These are phyloP conservation scores for Limnanthes douglasii DNA, from an alignment of 345 rosid species.

Conservation along the genomic window DNA sequence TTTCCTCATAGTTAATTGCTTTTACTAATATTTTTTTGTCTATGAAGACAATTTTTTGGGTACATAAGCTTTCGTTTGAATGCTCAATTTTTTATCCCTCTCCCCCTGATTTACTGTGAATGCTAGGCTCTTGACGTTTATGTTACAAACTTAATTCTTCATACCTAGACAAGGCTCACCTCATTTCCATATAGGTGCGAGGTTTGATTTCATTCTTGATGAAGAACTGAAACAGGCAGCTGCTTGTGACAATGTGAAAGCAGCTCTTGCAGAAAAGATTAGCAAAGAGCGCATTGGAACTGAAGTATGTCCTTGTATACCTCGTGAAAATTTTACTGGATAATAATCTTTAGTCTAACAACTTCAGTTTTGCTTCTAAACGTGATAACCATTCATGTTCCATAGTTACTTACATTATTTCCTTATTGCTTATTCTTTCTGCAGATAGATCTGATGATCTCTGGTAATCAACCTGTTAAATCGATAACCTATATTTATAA, in stretches of 20 bases:
- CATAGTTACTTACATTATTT: slow-evolving; percentile 7
- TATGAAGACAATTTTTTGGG: too few relatives aligned
- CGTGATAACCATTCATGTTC: background rate
- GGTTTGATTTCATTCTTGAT: slow-evolving; percentile 62
- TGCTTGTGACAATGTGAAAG: slow-evolving; percentile 56
- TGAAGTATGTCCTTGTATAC: slow-evolving; percentile 40
- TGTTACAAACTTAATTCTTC: too few relatives aligned
- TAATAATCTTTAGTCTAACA: slow-evolving; percentile 6
- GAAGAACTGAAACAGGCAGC: slow-evolving; percentile 71
- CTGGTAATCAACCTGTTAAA: slow-evolving; percentile 69
- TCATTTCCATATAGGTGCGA: slow-evolving; percentile 50
- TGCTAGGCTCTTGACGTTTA: too few relatives aligned
- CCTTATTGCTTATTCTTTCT: slow-evolving; percentile 8
- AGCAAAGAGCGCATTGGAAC: slow-evolving; percentile 89
- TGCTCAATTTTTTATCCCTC: too few relatives aligned
- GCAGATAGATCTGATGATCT: slow-evolving; percentile 85
- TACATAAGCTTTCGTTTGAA: too few relatives aligned
- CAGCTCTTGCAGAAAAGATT: slow-evolving; percentile 72
- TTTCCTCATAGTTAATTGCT: background rate
- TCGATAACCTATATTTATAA: slow-evolving; percentile 41
- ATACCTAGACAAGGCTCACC: slow-evolving; percentile 8
- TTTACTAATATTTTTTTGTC: slow-evolving; percentile 1
- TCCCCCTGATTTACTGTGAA: background rate
- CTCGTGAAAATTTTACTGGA: slow-evolving; percentile 1
- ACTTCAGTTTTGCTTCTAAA: background rate